Evolutionary conservation across 108 stramenopile species (phyloP).

Genomic region (Skeletonema potamos): DNA sequence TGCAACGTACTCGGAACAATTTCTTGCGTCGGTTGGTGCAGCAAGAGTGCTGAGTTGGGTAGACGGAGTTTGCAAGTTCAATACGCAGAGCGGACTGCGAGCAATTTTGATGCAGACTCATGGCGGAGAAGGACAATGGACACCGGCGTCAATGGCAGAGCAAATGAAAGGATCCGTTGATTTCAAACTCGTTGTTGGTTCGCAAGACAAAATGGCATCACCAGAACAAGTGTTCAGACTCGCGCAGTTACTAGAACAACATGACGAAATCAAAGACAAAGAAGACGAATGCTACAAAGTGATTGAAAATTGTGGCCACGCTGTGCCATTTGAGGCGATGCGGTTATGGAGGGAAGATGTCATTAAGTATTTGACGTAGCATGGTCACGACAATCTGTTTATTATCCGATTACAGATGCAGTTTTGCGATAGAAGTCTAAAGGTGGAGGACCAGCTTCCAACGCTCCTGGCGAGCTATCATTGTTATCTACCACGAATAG

Average conservation of each 20-base stretch:
- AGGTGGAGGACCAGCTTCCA: slow-evolving; percentile 73
- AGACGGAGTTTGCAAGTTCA: slow-evolving; percentile 36
- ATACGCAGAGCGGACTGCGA: slow-evolving; percentile 49
- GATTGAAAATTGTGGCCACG: slow-evolving; percentile 53
- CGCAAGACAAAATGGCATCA: slow-evolving; percentile 57
- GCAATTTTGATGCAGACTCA: slow-evolving; percentile 59
- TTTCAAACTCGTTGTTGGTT: slow-evolving; percentile 49
- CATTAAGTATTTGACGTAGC: slow-evolving; percentile 25
- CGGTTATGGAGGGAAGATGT: slow-evolving; percentile 53
- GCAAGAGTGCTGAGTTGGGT: slow-evolving; percentile 43
- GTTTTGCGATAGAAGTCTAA: slow-evolving; percentile 71
- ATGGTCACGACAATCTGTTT: neutral
- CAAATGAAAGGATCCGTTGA: slow-evolving; percentile 24
- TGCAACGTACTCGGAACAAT: slow-evolving; percentile 57
- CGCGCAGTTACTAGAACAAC: slow-evolving; percentile 20
- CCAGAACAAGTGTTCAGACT: slow-evolving; percentile 22
- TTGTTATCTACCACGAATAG: slow-evolving; percentile 75
- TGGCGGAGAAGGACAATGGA: slow-evolving; percentile 44
- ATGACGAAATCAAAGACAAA: neutral
- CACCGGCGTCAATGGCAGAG: slow-evolving; percentile 49
- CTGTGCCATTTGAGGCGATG: slow-evolving; percentile 57
- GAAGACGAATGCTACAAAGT: slow-evolving; percentile 10
- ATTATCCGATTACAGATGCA: slow-evolving; percentile 28
- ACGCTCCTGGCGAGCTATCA: slow-evolving; percentile 40
- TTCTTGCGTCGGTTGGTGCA: slow-evolving; percentile 35